Conservation (phyloP, 2,329 filamentous ascomycete genomes). For the Acrocalymma vagum region DNA sequence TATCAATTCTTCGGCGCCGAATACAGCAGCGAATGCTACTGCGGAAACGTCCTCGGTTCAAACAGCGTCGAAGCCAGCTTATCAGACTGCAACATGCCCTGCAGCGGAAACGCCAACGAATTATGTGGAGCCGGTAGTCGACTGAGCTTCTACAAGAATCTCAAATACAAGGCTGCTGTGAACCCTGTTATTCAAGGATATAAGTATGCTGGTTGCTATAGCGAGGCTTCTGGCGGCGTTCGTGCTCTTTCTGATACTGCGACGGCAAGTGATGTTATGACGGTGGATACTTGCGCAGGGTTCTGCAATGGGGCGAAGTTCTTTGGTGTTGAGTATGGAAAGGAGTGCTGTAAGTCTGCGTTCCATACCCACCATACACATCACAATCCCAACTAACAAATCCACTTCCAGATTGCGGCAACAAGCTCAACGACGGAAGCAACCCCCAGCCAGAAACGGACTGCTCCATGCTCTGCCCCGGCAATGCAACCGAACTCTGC, state of each 20-base stretch:
- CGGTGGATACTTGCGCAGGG: constrained; percentile 45
- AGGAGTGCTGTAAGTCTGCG: constrained; percentile 23
- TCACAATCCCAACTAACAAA: not conserved
- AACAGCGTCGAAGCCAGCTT: constrained; percentile 15
- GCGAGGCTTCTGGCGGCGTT: constrained; percentile 36
- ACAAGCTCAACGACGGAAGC: constrained; percentile 21
- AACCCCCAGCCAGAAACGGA: constrained; percentile 15
- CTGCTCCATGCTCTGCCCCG: constrained; percentile 26
- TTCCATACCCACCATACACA: not conserved
- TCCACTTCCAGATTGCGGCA: constrained; percentile 24
- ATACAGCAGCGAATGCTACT: constrained; percentile 30
- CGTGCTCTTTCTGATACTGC: constrained; percentile 42
- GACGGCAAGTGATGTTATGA: constrained; percentile 40
- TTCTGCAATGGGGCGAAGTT: constrained; percentile 39
- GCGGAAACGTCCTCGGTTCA: constrained; percentile 22
- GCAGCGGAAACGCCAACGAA: constrained; percentile 23
- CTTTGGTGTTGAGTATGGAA: constrained; percentile 47
- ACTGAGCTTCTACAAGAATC: constrained; percentile 46
- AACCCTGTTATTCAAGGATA: constrained; percentile 28
- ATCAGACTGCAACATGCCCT: constrained; percentile 33
- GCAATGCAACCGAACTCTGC: constrained; percentile 26
- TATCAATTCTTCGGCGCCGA: constrained; percentile 34
- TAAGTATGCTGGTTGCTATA: constrained; percentile 51
- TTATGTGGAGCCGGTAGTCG: constrained; percentile 27
- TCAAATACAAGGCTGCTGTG: constrained; percentile 38